A percentile compares a stretch with the other conserved stretches of the same genome.
These are phyloP conservation scores for Tulasnella sp. DNA, from an alignment of 768 basidiomycete species.

Conservation along the genomic window DNA sequence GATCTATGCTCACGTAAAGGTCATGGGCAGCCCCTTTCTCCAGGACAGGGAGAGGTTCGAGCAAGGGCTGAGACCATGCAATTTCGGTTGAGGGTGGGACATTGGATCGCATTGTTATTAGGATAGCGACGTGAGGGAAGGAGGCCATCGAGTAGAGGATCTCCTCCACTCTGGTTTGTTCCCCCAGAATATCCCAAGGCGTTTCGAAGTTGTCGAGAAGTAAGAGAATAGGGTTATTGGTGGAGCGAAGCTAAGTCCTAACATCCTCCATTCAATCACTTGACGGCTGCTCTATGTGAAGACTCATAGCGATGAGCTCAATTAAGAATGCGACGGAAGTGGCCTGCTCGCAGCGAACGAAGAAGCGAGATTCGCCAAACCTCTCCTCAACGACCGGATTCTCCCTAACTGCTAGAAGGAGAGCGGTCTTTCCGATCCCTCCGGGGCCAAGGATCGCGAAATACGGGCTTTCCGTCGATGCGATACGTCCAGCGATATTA, in stretches of 20 bases:
- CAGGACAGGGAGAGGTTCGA: neutral
- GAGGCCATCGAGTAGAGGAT: slow-evolving; percentile 23
- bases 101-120: slow-evolving; percentile 28
- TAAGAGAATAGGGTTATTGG: slow-evolving; percentile 26
- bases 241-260: slow-evolving; percentile 21
- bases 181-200: slow-evolving; percentile 27
- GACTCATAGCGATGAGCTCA: slow-evolving; percentile 22
- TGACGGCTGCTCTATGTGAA: slow-evolving; percentile 23
- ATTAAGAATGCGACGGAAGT: slow-evolving; percentile 24
- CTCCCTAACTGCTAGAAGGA: slow-evolving; percentile 29
- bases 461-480: neutral
- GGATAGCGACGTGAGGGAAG: slow-evolving; percentile 26
- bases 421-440: slow-evolving; percentile 34
- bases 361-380: slow-evolving; percentile 25
- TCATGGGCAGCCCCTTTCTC: slow-evolving; percentile 13
- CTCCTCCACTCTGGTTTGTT: slow-evolving; percentile 22
- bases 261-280: slow-evolving; percentile 22
- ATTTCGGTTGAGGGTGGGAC: neutral
- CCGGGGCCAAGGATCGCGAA: slow-evolving; percentile 25
- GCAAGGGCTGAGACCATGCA: slow-evolving; percentile 1
- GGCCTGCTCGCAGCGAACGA: slow-evolving; percentile 31
- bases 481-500: no score
- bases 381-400: slow-evolving; percentile 20
- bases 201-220: slow-evolving; percentile 37
- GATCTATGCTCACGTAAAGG: no score